Base-by-base conservation (phyloP, 345 rosid genomes). In the Pugionium cornutum region DNA sequence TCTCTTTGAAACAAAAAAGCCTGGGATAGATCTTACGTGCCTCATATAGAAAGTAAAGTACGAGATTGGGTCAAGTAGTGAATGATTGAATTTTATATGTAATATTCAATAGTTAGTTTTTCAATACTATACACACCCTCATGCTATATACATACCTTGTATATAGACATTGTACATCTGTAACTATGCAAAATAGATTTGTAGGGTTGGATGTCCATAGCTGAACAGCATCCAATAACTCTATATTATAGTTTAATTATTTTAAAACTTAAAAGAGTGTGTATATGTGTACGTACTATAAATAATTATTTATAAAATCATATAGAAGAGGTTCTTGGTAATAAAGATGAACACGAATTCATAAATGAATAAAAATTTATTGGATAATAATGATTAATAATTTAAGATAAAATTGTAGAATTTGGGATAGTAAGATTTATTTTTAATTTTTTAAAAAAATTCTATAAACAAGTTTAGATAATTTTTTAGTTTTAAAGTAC, bases 141-240 rank as follows among this genome's bases (percentile, higher is more conserved):
- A 31, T 31, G 39, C n/a, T 36, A 28, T 7, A 29, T 29, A 28
- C 26, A 34, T 31, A 18, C 0, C 18, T 32, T 28, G 45, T 47
- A 18, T 57, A 39, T 39, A 18, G 11, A 25, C 30, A 57, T 46
- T 28, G 66, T 41, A 41, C 73, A 41, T 48, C 65, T 58, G 58
- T 68, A 35, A 49, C 50, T 50, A 68, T 68, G 51, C 58, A 58
- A 18, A 41, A 58, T 49, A 68, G 52, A 68, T 58, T 68, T 68
- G 52, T 58, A 49, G 58, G 66, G 37, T 5, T 68, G 4, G 44
- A 41, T 50, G 53, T 27, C 35, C 36, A 27, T 49, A 58, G 58
- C 43, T 68, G 34, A 68, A 52, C 43, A 68, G 58, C 59, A 58
- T 68, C 73, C 58, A 58, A 40, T 68, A 58, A 41, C 66, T 28